Conservation (phyloP, 108 stramenopile genomes). For the Schizochytrium sp. region DNA sequence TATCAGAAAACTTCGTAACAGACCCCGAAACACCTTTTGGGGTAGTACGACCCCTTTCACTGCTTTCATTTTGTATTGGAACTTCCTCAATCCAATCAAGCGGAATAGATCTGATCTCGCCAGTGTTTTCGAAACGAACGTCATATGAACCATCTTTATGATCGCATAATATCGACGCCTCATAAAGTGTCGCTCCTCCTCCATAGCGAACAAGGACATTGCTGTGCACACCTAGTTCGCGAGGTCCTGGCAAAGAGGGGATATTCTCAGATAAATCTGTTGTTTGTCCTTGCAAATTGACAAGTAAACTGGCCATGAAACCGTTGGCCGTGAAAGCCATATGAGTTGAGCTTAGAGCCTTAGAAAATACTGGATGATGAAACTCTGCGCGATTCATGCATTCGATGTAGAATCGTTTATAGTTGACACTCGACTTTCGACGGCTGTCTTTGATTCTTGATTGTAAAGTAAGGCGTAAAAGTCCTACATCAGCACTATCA, state of each 20-base stretch:
- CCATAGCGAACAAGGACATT: neutral
- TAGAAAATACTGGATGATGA: neutral
- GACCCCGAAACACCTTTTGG: too few relatives aligned
- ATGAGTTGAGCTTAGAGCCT: neutral
- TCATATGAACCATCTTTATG: neutral
- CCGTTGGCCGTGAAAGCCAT: slow-evolving; percentile 27
- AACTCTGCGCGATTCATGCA: slow-evolving; percentile 35
- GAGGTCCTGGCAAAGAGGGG: neutral
- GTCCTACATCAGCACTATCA: neutral
- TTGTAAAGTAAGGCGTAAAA: slow-evolving; percentile 5
- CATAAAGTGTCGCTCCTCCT: slow-evolving; percentile 15
- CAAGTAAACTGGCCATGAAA: neutral
- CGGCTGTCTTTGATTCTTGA: too few relatives aligned
- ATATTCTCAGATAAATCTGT: neutral
- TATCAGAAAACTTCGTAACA: neutral
- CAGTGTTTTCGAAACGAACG: slow-evolving; percentile 2
- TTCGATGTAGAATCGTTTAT: neutral
- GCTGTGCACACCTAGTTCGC: neutral
- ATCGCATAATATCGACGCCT: neutral
- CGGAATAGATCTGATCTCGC: neutral
- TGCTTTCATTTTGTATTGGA: too few relatives aligned
- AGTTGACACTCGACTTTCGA: neutral
- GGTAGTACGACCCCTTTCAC: too few relatives aligned
- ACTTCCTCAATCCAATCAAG: neutral
- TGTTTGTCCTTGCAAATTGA: neutral